These are phyloP conservation scores for Boletus vinaceobasis DNA, from an alignment of 768 basidiomycete genomes.

Conservation along the genomic window DNA sequence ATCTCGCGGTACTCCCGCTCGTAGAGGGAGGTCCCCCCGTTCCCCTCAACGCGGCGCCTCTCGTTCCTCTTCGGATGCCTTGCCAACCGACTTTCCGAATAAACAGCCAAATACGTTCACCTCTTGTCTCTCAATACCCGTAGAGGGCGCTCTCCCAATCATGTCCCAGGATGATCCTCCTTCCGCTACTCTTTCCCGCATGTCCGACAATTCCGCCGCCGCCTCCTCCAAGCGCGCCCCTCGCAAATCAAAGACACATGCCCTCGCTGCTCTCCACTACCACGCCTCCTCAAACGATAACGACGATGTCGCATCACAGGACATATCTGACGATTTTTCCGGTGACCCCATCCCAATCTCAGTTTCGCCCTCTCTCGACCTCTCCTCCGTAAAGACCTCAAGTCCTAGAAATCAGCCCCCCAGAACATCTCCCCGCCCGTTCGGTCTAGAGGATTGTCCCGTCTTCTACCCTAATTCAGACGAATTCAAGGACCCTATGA, in stretches of 20 bases:
- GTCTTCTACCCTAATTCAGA: slow-evolving; percentile 85
- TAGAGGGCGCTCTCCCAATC: slow-evolving; percentile 70
- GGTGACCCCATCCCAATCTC: slow-evolving; percentile 56
- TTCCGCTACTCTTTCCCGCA: slow-evolving; percentile 31
- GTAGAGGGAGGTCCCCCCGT: slow-evolving; percentile 61
- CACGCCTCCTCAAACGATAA: slow-evolving; percentile 55
- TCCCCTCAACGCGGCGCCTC: slow-evolving; percentile 44
- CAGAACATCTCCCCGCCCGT: slow-evolving; percentile 57
- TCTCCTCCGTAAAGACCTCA: slow-evolving; percentile 67
- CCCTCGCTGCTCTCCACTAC: slow-evolving; percentile 71
- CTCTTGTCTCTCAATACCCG: slow-evolving; percentile 71
- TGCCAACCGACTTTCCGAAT: slow-evolving; percentile 51
- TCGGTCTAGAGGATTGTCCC: slow-evolving; percentile 87
- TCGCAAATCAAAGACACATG: slow-evolving; percentile 88
- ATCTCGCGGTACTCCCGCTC: slow-evolving; percentile 58
- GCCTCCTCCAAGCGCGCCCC: slow-evolving; percentile 66
- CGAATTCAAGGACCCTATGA: slow-evolving; percentile 92
- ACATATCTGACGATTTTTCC: slow-evolving; percentile 45
- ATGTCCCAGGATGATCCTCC: slow-evolving; percentile 43
- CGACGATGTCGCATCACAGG: slow-evolving; percentile 44
- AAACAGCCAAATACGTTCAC: slow-evolving; percentile 48
- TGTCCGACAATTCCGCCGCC: slow-evolving; percentile 36
- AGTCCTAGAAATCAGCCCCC: slow-evolving; percentile 44
- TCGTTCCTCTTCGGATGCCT: slow-evolving; percentile 40
- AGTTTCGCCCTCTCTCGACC: slow-evolving; percentile 60